Percentiles rank a stretch among this genome's conserved stretches.
These are phyloP conservation scores for Rhodamnia argentea DNA, from an alignment of 345 rosid species.

Conservation along the genomic window DNA sequence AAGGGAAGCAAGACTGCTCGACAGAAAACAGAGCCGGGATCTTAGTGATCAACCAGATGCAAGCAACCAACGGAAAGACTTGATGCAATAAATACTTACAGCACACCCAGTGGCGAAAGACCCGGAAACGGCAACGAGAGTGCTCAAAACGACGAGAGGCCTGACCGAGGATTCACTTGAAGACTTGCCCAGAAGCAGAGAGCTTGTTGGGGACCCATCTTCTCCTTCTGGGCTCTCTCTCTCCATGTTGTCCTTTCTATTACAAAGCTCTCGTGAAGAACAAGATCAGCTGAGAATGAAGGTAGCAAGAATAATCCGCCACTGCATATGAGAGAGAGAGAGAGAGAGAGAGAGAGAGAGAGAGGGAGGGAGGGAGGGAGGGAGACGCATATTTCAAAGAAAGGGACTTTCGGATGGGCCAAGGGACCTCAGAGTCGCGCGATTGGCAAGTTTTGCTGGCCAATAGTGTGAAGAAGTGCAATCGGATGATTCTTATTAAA, in stretches of 20 bases:
- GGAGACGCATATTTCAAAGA: not conserved
- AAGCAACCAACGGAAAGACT: not conserved
- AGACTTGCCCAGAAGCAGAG: not conserved
- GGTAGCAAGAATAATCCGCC: not conserved
- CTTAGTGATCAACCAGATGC: not conserved
- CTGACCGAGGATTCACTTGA: conserved; percentile 8
- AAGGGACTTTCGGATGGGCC: not conserved
- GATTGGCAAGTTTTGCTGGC: not conserved
- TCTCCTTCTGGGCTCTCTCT: not conserved
- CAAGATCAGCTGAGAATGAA: not conserved
- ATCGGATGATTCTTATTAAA: too few species aligned
- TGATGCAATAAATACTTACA: conserved; percentile 4
- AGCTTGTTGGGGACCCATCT: not conserved
- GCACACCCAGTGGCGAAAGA: conserved; percentile 19
- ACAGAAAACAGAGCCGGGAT: not conserved
- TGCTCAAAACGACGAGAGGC: conserved; percentile 24
- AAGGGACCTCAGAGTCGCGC: not conserved
- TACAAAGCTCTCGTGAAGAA: not conserved
- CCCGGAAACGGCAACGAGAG: conserved; percentile 33
- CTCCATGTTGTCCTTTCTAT: not conserved
- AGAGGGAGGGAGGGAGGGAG: not conserved
- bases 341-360: not conserved
- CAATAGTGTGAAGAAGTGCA: too few species aligned
- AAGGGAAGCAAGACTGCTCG: not conserved
- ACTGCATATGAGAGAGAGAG: not conserved